Base-by-base conservation (phyloP, 1,139 yeast species). In the Yamadazyma sp. region DNA sequence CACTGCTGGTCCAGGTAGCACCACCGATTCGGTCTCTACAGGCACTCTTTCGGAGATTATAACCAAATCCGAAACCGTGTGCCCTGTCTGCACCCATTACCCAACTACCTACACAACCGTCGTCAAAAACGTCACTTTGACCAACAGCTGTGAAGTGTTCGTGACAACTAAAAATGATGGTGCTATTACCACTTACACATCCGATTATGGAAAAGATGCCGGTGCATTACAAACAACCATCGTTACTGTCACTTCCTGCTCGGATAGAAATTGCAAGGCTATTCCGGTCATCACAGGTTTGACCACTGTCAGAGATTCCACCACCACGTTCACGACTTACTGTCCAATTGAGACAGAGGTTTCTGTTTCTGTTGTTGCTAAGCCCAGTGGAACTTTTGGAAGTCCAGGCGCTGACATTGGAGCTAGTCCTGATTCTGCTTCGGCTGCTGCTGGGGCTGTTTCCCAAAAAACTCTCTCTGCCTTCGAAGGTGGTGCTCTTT, bases 241-340 rank as follows among this genome's bases (percentile, higher is more conserved):
- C 40, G 47, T 67, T 27, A 61, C 70, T 34, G 61, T 75, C 59
- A 75, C 81, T 44, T 67, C 75, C 37, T 76, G 82, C 64, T 45
- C 54, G 15, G 56, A 63, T 50, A 38, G 61, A 55, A 56, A 44
- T 33, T 72, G 75, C 51, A 38, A 55, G 29, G 54, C 60, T 26
- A 59, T 62, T 44, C 62, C 68, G 33, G 55, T 32, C 11, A 39
- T 39, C n/a, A 34, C 30, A 18, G 52, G 51, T 40, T 15, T 31
- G 17, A 20, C 39, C 12, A 38, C 30, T 16, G 33, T 35, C 7
- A 25, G 37, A 15, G 44, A 32, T 14, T 42, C 39, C 7, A 29
- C 36, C 8, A 37, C 46, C 9, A 48, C 49, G 34, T 62, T 56
- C 61, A 59, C 69, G 42, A 64, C 70, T 32, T 63, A 58, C 55